Conservation (phyloP, 192 early-diverging fungal species). For the Dimargaris xerosporica region DNA sequence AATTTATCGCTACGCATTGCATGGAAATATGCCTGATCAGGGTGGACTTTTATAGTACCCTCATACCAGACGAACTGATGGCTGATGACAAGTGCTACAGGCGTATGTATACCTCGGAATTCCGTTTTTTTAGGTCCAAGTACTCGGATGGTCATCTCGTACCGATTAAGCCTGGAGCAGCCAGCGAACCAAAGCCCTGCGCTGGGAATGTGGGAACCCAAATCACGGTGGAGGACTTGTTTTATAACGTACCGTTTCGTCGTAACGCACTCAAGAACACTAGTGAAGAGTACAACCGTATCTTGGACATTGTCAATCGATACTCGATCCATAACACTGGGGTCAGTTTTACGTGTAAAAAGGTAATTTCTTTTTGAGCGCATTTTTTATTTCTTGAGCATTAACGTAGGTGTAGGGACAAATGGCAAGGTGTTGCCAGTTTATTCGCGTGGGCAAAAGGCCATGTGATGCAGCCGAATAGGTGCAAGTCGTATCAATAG, state of each 20-base stretch:
- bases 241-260: slow-evolving; percentile 83
- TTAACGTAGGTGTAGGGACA: too few species aligned
- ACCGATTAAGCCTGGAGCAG: slow-evolving; percentile 52
- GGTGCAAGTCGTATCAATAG: too few species aligned
- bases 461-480: too few species aligned
- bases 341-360: slow-evolving; percentile 78
- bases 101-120: too few species aligned
- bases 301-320: slow-evolving; percentile 75
- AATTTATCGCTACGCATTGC: too few species aligned
- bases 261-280: slow-evolving; percentile 69
- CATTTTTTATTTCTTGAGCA: too few species aligned
- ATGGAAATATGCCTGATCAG: too few species aligned
- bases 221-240: slow-evolving; percentile 88
- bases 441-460: too few species aligned
- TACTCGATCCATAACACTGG: slow-evolving; percentile 87
- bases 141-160: slow-evolving; percentile 82
- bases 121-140: slow-evolving; percentile 32
- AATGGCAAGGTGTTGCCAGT: too few species aligned
- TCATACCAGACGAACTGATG: too few species aligned
- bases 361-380: slow-evolving; percentile 28
- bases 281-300: slow-evolving; percentile 78
- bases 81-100: too few species aligned
- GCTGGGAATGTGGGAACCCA: slow-evolving; percentile 93
- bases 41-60: too few species aligned
- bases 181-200: slow-evolving; percentile 73